phyloP scores from a whole-genome alignment of 768 basidiomycete species.

The Tricholoma terreum region DNA sequence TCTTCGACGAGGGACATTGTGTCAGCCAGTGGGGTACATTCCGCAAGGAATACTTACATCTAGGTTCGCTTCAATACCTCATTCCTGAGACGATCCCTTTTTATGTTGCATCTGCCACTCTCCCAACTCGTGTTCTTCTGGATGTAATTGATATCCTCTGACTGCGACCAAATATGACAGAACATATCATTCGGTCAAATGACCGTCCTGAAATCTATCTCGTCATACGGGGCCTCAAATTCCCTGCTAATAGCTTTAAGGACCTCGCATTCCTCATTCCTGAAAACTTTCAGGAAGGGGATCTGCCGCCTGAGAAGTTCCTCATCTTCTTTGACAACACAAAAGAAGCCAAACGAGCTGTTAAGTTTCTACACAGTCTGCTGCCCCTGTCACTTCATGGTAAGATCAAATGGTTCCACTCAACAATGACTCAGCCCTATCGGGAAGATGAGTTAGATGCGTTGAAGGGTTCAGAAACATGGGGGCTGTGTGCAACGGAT shows the following conservation, averaged over 20 bases:
- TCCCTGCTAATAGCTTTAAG: slow-evolving; percentile 14
- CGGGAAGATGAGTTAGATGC: neutral
- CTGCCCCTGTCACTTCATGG: no score
- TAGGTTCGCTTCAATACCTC: slow-evolving; percentile 10
- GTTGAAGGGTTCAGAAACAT: neutral
- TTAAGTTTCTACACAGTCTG: neutral
- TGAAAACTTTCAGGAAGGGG: neutral
- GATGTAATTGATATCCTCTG: slow-evolving; percentile 20
- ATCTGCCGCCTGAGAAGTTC: neutral
- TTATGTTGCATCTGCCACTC: slow-evolving; percentile 32
- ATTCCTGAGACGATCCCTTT: slow-evolving; percentile 28
- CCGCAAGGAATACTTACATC: slow-evolving; percentile 31
- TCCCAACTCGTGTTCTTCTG: slow-evolving; percentile 20
- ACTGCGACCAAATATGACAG: slow-evolving; percentile 11
- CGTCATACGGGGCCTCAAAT: no score
- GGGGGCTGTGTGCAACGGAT: slow-evolving; percentile 26
- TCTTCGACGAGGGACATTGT: slow-evolving; percentile 40
- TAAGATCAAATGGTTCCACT: slow-evolving; percentile 4
- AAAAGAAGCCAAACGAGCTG: slow-evolving; percentile 1
- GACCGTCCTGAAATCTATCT: no score
- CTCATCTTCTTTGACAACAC: slow-evolving; percentile 8
- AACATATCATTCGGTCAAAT: slow-evolving; percentile 21
- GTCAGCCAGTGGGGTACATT: slow-evolving; percentile 37
- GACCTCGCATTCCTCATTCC: slow-evolving; percentile 14
- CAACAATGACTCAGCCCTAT: neutral